Evolutionary conservation across 805 yeast species (phyloP), one percentile per base, ranked within the genome.

Genomic region (Zygoascus ofunaensis): DNA sequence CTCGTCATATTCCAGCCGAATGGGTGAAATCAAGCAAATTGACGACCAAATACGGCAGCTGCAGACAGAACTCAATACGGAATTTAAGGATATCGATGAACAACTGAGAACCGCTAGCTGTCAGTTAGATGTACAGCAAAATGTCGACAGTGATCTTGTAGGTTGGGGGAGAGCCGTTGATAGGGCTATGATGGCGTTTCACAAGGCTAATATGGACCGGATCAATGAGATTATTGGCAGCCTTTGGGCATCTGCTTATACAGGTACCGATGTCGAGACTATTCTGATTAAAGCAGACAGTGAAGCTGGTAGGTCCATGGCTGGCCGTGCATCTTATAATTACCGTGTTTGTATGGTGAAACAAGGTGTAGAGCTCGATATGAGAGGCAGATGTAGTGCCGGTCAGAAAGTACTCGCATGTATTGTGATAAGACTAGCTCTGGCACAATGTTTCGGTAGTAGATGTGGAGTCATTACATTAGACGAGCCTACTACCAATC

Each of bases 301-400:
- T 19, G 76, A 75, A 46, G 71, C 66, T 8, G 53, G 37, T 50
- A 59, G 12, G 38, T 51, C 2, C n/a, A 22, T 22, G 14, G 60
- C 58, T 37, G 61, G 72, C 20, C 75, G 76, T 35, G 68, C 94
- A 46, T 76, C 92, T 1, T 90, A 89, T 61, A 89, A 90, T 59
- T 90, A 90, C 58, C 70, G 97, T 33, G 97, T 92, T 17, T 95
- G 89, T 19, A 92, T 92, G 98, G 79, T 80, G 47, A 92, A 92
- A 60, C 86, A 83, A 56, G 90, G 84, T 47, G 83, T 80, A 1
- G 97, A 92, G 61, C 67, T 92, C 39, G 99, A 92, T 59, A 92
- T 92, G 99, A 74, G 99, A 49, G 99, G 98, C 0, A 68, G 98
- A 46, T 92, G 99, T 61, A 86, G 96, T 1, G 97, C 98, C 0